phyloP scores from a whole-genome alignment of 345 rosid genomes.

The Ailanthus altissimus region DNA sequence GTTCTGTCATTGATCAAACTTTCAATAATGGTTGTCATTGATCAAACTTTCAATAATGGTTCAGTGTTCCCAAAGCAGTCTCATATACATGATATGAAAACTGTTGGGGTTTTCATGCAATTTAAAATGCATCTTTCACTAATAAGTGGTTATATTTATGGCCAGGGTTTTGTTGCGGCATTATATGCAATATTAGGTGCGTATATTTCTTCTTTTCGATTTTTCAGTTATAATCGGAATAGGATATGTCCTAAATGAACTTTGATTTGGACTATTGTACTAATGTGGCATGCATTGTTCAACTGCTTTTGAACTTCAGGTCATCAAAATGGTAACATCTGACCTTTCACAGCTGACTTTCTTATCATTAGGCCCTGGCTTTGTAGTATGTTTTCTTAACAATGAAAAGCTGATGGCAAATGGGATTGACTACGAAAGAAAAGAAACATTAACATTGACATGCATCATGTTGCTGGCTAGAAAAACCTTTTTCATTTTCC shows the following conservation, averaged over 20 bases:
- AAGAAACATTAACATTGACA: background rate
- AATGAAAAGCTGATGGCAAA: background rate
- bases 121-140: slow-evolving; percentile 18
- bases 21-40: too few species aligned
- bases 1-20: background rate
- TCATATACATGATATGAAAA: background rate
- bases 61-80: background rate
- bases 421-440: background rate
- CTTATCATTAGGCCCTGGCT: background rate
- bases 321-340: background rate
- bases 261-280: slow-evolving; percentile 3
- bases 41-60: background rate
- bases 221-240: slow-evolving; percentile 1
- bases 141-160: slow-evolving; percentile 16
- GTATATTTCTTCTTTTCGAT: slow-evolving; percentile 29
- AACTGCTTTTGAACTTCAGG: slow-evolving; percentile 2
- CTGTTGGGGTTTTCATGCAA: background rate
- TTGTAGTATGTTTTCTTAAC: background rate
- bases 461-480: background rate
- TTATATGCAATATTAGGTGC: slow-evolving; percentile 64
- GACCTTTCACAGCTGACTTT: background rate
- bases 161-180: slow-evolving; percentile 67
- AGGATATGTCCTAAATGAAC: background rate
- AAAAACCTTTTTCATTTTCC: background rate
- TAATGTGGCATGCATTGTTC: background rate